A percentile compares a stretch with the other conserved stretches of the same genome.
Evolutionary conservation across 805 yeast species (phyloP).

Genomic region (Kodamaea hsintzibuensis): DNA sequence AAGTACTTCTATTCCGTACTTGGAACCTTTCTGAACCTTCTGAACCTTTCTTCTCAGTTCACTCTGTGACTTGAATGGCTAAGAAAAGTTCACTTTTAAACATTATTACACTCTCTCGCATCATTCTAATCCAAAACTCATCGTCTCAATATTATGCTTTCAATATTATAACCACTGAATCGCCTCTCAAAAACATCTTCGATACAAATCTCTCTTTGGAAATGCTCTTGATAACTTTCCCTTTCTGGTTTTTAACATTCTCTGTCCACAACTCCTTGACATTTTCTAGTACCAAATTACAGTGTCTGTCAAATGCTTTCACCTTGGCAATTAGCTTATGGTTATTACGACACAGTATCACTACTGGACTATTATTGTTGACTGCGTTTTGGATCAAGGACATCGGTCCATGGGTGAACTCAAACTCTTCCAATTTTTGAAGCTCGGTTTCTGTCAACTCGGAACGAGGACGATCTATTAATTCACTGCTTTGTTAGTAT

Average conservation of each 20-base stretch:
- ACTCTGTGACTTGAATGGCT: not conserved
- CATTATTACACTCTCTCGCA: not conserved
- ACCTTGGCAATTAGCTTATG: slow-evolving; percentile 89
- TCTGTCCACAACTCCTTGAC: slow-evolving; percentile 88
- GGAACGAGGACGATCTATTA: slow-evolving; percentile 70
- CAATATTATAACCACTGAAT: slow-evolving; percentile 83
- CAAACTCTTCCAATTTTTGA: slow-evolving; percentile 82
- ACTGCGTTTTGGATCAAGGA: slow-evolving; percentile 84
- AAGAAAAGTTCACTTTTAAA: not conserved
- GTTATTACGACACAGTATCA: slow-evolving; percentile 88
- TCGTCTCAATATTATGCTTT: too few relatives aligned
- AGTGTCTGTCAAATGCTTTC: slow-evolving; percentile 94
- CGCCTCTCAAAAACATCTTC: slow-evolving; percentile 93
- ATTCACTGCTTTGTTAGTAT: slow-evolving; percentile 52
- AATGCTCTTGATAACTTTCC: slow-evolving; percentile 67
- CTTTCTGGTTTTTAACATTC: slow-evolving; percentile 58
- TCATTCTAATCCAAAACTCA: not conserved
- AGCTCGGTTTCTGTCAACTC: slow-evolving; percentile 82
- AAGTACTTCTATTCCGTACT: not conserved
- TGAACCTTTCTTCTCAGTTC: too few relatives aligned
- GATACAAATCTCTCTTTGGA: slow-evolving; percentile 74
- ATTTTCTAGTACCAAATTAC: slow-evolving; percentile 88
- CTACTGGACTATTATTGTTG: slow-evolving; percentile 68
- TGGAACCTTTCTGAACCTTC: not conserved
- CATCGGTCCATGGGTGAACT: slow-evolving; percentile 88